phyloP scores from a whole-genome alignment of 176 grass and related monocot species.

The Aegilops longissima region DNA sequence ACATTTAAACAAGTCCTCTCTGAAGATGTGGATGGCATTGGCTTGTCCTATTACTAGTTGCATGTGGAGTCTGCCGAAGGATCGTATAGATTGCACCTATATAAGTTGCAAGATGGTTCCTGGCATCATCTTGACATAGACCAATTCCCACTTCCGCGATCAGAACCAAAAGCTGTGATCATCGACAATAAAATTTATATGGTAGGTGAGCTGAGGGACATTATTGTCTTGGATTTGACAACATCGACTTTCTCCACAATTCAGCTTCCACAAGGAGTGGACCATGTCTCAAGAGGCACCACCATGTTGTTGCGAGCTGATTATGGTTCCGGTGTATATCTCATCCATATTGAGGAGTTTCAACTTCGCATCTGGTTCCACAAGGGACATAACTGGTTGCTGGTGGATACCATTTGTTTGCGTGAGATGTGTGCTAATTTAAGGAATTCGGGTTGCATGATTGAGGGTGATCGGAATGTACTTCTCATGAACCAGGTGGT shows the following conservation, averaged over 20 bases:
- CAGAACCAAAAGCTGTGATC: not conserved
- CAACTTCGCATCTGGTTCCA: not conserved
- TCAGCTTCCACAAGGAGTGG: not conserved
- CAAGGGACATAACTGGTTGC: not conserved
- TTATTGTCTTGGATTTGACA: not conserved
- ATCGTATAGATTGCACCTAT: not conserved
- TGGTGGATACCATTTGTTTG: not conserved
- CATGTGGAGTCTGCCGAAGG: not conserved
- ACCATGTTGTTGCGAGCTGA: not conserved
- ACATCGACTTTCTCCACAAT: not conserved
- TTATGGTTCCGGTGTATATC: not conserved
- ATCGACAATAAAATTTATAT: not conserved
- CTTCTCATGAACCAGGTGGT: not conserved
- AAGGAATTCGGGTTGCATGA: too few relatives aligned
- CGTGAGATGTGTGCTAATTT: not conserved
- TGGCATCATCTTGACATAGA: not conserved
- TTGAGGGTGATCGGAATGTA: not conserved
- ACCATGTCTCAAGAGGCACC: not conserved
- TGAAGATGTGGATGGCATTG: too few relatives aligned
- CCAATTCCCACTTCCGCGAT: not conserved
- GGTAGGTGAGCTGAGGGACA: not conserved
- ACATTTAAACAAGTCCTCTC: too few relatives aligned
- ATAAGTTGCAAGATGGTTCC: not conserved
- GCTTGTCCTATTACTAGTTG: too few relatives aligned
- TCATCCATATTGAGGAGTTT: not conserved